Evolutionary conservation across 495 filamentous ascomycete genomes (phyloP).

Genomic region (Xylaria cubensis): DNA sequence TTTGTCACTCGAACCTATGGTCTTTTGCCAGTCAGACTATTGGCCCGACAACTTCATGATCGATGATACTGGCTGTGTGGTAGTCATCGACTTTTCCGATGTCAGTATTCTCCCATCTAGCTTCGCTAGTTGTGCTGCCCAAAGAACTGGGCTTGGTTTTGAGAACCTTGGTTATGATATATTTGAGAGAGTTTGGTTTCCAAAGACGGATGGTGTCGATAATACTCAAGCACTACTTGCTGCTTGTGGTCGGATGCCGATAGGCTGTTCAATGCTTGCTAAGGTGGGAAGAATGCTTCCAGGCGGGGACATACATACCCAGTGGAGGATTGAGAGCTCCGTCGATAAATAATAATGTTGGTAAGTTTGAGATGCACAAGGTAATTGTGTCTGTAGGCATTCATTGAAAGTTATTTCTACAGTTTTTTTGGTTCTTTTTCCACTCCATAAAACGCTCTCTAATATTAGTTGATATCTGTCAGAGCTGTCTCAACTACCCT

Average conservation of each 20-base stretch:
- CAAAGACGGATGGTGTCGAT: slow-evolving; percentile 1
- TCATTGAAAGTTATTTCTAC: not conserved
- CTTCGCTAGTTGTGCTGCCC: not conserved
- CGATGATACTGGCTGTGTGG: not conserved
- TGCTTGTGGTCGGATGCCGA: slow-evolving; percentile 9
- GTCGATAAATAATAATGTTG: not conserved
- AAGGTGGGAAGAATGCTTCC: not conserved
- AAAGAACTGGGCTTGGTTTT: not conserved
- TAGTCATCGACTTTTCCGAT: slow-evolving; percentile 4
- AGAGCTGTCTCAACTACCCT: not conserved
- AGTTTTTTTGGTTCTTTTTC: not conserved
- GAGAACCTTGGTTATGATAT: not conserved
- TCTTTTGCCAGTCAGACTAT: slow-evolving; percentile 5
- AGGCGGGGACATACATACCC: not conserved
- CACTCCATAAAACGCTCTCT: too few relatives aligned
- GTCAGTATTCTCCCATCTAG: slow-evolving; percentile 5
- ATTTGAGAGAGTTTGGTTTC: not conserved
- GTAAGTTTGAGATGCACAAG: not conserved
- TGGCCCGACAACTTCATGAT: slow-evolving; percentile 9
- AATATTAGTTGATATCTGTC: not conserved
- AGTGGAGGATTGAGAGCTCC: not conserved
- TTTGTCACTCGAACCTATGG: not conserved
- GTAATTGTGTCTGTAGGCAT: not conserved
- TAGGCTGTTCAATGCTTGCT: not conserved
- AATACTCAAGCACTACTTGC: not conserved